These are phyloP conservation scores for Pythium dissimile DNA, from an alignment of 352 stramenopile species.

Conservation along the genomic window DNA sequence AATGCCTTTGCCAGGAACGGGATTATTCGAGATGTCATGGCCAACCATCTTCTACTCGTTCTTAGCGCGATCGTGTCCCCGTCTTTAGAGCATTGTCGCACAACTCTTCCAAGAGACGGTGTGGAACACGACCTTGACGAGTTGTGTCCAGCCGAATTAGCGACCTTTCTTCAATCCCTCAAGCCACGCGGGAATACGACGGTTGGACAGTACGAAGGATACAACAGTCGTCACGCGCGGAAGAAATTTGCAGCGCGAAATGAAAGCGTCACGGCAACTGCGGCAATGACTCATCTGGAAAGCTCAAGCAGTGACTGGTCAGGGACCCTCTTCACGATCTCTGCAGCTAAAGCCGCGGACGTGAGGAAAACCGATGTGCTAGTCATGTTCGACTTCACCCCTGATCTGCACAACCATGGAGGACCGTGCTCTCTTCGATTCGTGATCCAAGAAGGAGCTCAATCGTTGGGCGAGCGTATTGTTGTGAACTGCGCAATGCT, in stretches of 20 bases:
- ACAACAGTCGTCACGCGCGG: too few species aligned
- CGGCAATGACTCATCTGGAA: conserved; percentile 1
- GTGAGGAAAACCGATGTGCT: conserved; percentile 1
- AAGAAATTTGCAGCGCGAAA: too few species aligned
- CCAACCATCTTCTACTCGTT: conserved; percentile 77
- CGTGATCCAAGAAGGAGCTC: conserved; percentile 10
- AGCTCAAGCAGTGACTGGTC: conserved; percentile 23
- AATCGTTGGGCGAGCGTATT: conserved; percentile 2
- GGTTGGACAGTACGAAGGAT: conserved; percentile 21
- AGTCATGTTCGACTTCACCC: conserved; percentile 8
- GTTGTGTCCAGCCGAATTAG: neutral
- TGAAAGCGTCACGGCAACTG: conserved; percentile 12
- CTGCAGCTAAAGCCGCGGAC: conserved; percentile 28
- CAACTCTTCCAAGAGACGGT: too few species aligned
- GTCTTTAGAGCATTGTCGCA: conserved; percentile 23
- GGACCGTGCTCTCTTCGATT: conserved; percentile 13
- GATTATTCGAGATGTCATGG: conserved; percentile 81
- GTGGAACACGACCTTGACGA: neutral
- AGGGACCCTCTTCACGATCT: conserved; percentile 33
- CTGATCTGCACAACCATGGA: neutral
- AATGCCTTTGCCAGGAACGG: conserved; percentile 53
- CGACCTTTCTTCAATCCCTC: conserved; percentile 8
- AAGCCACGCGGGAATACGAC: neutral
- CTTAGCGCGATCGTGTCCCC: conserved; percentile 33
- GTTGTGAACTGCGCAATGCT: conserved; percentile 7